Conservation (phyloP, 305 asterid genomes). For the Striga hermonthica region DNA sequence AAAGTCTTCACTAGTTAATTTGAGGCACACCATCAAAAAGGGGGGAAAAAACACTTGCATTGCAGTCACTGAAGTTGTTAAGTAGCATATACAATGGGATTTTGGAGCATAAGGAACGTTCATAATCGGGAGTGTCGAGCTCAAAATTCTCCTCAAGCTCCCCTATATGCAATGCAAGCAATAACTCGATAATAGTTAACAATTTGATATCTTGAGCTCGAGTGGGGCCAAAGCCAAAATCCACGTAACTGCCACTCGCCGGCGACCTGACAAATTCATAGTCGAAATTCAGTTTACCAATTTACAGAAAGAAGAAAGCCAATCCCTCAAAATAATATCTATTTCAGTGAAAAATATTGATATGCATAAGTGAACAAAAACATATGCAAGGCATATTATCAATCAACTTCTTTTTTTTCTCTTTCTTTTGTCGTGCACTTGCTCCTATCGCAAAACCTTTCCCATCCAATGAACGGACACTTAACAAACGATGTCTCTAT, state of each 20-base stretch:
- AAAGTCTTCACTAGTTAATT: too few species aligned
- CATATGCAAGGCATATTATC: background rate
- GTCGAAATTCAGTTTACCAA: background rate
- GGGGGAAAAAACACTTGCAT: background rate
- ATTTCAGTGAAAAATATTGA: background rate
- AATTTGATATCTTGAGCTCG: background rate
- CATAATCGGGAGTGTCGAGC: background rate
- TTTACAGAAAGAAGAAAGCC: background rate
- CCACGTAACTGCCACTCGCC: conserved; percentile 8
- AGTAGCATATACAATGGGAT: conserved; percentile 14
- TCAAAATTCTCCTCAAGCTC: background rate
- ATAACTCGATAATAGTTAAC: background rate
- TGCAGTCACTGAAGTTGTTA: conserved; percentile 4
- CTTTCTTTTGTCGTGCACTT: background rate
- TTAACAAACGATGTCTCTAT: background rate
- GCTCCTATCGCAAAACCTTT: background rate
- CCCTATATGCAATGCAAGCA: too few species aligned
- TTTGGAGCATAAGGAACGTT: conserved; percentile 13
- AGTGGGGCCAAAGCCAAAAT: conserved; percentile 1
- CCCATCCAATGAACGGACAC: background rate
- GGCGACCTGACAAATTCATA: conserved; percentile 12
- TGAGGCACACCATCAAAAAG: too few species aligned
- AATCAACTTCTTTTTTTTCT: background rate
- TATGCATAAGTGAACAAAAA: too few species aligned
- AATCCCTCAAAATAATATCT: background rate